A percentile compares a stretch with the other conserved stretches of the same genome.
phyloP scores from a whole-genome alignment of 2,329 filamentous ascomycete genomes.

The Acrocalymma vagum region DNA sequence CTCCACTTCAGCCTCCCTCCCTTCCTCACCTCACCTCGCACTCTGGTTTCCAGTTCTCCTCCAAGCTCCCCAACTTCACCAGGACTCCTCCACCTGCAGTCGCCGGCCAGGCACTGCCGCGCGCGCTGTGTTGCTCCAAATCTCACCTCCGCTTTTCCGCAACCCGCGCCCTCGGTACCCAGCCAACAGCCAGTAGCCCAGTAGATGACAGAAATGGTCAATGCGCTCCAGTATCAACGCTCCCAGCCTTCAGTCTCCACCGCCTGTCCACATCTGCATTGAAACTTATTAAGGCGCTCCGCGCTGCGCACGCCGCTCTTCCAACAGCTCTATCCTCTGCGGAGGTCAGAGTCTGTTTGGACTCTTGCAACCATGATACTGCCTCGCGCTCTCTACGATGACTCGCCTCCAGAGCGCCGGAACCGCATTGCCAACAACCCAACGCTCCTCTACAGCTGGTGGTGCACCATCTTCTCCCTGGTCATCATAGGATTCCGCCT shows the following conservation, averaged over 20 bases:
- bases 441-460: slow-evolving; percentile 96
- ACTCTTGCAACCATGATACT: slow-evolving; percentile 43
- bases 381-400: slow-evolving; percentile 53
- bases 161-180: slow-evolving; percentile 37
- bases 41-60: slow-evolving; percentile 19
- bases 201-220: slow-evolving; percentile 45
- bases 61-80: slow-evolving; percentile 19
- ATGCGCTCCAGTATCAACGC: slow-evolving; percentile 34
- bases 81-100: slow-evolving; percentile 1
- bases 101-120: no score
- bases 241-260: no score
- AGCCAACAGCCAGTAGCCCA: slow-evolving; percentile 30
- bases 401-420: slow-evolving; percentile 60
- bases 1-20: slow-evolving; percentile 4
- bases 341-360: slow-evolving; percentile 48
- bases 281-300: no score
- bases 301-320: slow-evolving; percentile 37
- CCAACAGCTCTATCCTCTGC: slow-evolving; percentile 50
- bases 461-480: slow-evolving; percentile 80
- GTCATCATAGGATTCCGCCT: slow-evolving; percentile 86
- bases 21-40: slow-evolving; percentile 21
- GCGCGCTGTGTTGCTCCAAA: no score
- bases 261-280: no score
- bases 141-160: slow-evolving; percentile 26
- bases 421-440: slow-evolving; percentile 73